These are phyloP conservation scores for sweet orange (Citrus sinensis) DNA, from an alignment of 345 rosid genomes.

Conservation along the genomic window DNA sequence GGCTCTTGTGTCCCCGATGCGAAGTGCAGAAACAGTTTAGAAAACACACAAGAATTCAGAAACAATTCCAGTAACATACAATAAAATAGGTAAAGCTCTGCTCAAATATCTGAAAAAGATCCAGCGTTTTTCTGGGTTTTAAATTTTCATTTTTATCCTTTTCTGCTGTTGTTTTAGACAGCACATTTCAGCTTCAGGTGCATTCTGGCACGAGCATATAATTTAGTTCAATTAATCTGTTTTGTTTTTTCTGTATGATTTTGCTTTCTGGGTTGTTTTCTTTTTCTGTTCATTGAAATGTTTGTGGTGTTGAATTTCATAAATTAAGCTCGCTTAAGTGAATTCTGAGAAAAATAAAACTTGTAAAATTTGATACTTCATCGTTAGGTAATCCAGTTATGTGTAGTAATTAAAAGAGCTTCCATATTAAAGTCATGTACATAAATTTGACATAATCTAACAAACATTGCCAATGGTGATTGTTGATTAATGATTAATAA, in stretches of 20 bases:
- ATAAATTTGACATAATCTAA: background rate
- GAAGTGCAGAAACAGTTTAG: background rate
- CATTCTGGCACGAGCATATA: slow-evolving; percentile 1
- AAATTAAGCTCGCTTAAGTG: background rate
- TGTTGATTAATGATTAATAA: no score
- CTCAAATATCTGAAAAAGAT: background rate
- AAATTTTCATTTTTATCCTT: no score
- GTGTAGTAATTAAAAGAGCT: background rate
- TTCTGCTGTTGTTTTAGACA: background rate
- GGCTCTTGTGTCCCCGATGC: background rate
- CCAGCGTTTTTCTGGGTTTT: background rate
- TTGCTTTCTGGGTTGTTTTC: slow-evolving; percentile 1
- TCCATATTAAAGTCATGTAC: background rate
- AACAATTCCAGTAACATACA: background rate
- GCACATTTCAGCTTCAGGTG: slow-evolving; percentile 5
- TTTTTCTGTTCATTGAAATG: background rate
- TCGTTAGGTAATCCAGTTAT: background rate
- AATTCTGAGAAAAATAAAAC: background rate
- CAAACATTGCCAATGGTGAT: background rate
- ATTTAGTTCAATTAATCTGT: background rate
- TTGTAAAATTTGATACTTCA: background rate
- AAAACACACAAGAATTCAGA: background rate
- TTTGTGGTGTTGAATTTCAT: background rate
- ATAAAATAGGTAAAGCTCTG: background rate
- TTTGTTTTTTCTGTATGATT: background rate